These are phyloP conservation scores for Moesziomyces aphidis DNA, from an alignment of 1,284 basidiomycete species.

Conservation along the genomic window DNA sequence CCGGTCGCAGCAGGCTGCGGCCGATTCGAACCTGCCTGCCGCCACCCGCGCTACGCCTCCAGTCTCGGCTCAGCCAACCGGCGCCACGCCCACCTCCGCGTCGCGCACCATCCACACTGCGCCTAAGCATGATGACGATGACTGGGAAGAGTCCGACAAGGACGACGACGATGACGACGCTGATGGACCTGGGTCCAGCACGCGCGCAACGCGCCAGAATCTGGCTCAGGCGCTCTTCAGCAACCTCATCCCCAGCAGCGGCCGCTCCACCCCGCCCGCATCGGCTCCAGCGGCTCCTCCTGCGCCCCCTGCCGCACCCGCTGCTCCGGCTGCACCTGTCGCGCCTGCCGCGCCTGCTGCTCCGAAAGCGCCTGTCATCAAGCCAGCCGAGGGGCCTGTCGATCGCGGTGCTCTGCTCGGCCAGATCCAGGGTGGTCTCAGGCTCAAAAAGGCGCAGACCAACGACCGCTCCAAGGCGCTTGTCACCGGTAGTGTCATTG, in stretches of 20 bases:
- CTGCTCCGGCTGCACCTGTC: conserved; percentile 61
- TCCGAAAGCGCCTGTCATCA: conserved; percentile 51
- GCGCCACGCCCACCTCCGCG: conserved; percentile 17
- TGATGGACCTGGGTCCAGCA: conserved; percentile 61
- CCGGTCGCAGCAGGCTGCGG: conserved; percentile 37
- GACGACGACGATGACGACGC: conserved; percentile 64
- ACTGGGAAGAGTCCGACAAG: conserved; percentile 64
- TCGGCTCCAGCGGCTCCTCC: conserved; percentile 46
- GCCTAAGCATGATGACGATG: conserved; percentile 63
- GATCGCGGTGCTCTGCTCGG: conserved; percentile 79
- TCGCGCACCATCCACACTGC: conserved; percentile 50
- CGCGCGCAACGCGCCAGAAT: conserved; percentile 64
- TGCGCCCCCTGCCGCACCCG: conserved; percentile 58
- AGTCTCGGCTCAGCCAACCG: conserved; percentile 47
- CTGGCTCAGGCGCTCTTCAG: conserved; percentile 65
- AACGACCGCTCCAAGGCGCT: conserved; percentile 82
- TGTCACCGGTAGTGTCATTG: conserved; percentile 81
- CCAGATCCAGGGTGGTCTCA: conserved; percentile 84
- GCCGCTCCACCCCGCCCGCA: conserved; percentile 51
- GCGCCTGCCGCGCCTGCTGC: conserved; percentile 64
- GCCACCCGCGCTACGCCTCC: conserved; percentile 47
- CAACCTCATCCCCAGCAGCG: conserved; percentile 58
- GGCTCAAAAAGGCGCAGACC: conserved; percentile 82
- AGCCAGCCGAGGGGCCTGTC: conserved; percentile 68
- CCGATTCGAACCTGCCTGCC: conserved; percentile 38